Evolutionary conservation across 768 basidiomycete species (phyloP).

Genomic region (Lactarius hengduanensis): DNA sequence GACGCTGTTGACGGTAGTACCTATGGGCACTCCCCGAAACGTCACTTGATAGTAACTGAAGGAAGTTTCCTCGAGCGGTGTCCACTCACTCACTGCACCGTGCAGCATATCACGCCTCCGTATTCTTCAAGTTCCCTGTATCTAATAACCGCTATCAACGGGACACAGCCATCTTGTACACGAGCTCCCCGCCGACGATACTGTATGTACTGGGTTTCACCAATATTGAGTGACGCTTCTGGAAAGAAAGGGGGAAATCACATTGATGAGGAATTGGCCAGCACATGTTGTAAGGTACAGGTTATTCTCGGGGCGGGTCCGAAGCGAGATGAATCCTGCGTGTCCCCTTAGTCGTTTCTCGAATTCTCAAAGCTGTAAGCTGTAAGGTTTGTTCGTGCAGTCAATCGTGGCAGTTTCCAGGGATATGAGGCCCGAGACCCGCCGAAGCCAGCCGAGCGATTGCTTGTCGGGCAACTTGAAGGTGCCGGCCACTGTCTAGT

Average conservation of each 20-base stretch:
- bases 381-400: too few species aligned
- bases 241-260: background rate
- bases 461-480: too few species aligned
- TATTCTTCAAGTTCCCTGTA: too few species aligned
- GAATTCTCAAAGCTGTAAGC: too few species aligned
- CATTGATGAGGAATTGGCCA: background rate
- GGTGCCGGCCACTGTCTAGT: too few species aligned
- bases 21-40: background rate
- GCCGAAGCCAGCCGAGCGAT: too few species aligned
- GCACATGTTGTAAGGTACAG: background rate
- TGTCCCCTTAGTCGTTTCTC: too few species aligned
- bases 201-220: too few species aligned
- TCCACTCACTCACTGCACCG: background rate
- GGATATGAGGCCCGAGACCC: too few species aligned
- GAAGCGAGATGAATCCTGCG: background rate
- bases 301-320: background rate
- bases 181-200: too few species aligned
- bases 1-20: background rate
- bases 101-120: too few species aligned
- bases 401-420: too few species aligned
- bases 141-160: background rate
- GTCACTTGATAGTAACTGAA: background rate
- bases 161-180: background rate
- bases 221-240: background rate
- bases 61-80: background rate